phyloP scores from a whole-genome alignment of 73 alveolate species.

The Effrenium voratum region DNA sequence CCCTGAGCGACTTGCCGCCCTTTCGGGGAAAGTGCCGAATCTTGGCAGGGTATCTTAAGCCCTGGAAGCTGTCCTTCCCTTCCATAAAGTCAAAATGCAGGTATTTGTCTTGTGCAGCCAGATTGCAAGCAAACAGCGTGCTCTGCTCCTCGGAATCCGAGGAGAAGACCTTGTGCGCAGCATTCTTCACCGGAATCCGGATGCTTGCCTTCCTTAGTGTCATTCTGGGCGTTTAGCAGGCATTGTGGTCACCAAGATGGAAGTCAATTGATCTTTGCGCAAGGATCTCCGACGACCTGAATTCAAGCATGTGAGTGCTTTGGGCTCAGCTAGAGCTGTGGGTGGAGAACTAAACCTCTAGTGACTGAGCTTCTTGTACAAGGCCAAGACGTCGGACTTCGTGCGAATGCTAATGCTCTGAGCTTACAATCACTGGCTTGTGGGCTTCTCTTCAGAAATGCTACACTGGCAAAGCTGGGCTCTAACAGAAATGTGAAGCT shows the following conservation, averaged over 20 bases:
- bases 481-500: neutral
- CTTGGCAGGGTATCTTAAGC: neutral
- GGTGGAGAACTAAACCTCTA: neutral
- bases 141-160: neutral
- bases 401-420: slow-evolving; percentile 17
- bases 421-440: neutral
- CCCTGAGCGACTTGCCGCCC: slow-evolving; percentile 71
- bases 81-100: neutral
- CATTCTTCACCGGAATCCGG: slow-evolving; percentile 47
- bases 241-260: no score
- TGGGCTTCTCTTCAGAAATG: neutral
- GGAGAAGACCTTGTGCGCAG: slow-evolving; percentile 53
- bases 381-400: slow-evolving; percentile 41
- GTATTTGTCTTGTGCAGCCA: neutral
- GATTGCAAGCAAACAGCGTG: neutral
- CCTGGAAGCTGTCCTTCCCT: neutral
- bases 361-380: neutral
- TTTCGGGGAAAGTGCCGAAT: slow-evolving; percentile 34
- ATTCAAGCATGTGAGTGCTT: slow-evolving; percentile 29
- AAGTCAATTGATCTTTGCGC: no score
- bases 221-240: no score
- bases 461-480: neutral
- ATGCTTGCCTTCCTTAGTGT: slow-evolving; percentile 2
- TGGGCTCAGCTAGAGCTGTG: neutral
- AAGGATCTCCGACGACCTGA: slow-evolving; percentile 60